Evolutionary conservation across 768 basidiomycete genomes (phyloP), one percentile per base, ranked within the genome.

Genomic region (Russula olivacea): DNA sequence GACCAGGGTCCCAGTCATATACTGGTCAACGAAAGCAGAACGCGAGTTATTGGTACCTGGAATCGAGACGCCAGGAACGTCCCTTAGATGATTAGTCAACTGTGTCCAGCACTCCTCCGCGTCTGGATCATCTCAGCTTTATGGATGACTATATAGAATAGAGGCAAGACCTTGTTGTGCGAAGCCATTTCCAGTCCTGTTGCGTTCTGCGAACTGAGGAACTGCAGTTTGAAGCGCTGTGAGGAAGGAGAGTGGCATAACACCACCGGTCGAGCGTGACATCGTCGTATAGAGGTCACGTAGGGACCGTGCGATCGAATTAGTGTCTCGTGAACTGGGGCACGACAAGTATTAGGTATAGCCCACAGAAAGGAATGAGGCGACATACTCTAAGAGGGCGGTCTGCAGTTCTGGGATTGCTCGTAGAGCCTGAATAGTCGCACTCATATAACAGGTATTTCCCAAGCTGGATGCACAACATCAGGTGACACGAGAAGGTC

Each of bases 391-490:
- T 69, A 73, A 74, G 23, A 98, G 79, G 0, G 91, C 89, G 1
- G 79, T 72, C 70, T 89, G 87, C 5, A 99, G 81, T 69, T 97
- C 93, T 2, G 95, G 94, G 55, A 99, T 88, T 4, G 91, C 86
- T 25, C 93, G 89, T 65, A 99, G 81, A n/a, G 90, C 87, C 77
- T 99, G 97, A 1, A 98, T 78, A 2, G 91, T 93, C 1, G 97
- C 86, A 72, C 96, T 98, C 88, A 98, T 93, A 76, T 99, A 99
- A 71, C 96, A 98, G 0, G 95, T 98, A 72, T 98, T 98, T 40
- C 96, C 94, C 41, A 95, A 77, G 70, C 67, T 65, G 55, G 32
- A 19, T 51, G 38, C 38, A 32, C 48, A 43, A 63, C 5, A 28
- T 59, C 41, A 61, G 57, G 50, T 19, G 41, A 41, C 23, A 83